These are phyloP conservation scores for Xylaria flabelliformis DNA, from an alignment of 495 filamentous ascomycete species.

Conservation along the genomic window DNA sequence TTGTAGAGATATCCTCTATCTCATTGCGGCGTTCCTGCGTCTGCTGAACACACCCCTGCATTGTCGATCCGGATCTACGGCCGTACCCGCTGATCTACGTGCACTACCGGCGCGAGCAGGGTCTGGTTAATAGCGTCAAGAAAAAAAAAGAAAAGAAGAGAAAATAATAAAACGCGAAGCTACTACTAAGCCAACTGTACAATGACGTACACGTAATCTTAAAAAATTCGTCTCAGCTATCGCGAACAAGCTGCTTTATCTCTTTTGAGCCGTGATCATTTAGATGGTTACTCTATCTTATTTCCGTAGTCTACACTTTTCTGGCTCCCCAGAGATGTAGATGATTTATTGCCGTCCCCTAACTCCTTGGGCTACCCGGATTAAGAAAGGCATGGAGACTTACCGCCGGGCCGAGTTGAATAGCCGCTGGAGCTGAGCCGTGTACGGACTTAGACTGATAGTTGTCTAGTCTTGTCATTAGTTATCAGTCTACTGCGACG, in stretches of 20 bases:
- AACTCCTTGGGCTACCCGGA: neutral
- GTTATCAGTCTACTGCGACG: neutral
- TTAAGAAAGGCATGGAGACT: neutral
- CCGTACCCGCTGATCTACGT: slow-evolving; percentile 9
- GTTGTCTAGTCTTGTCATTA: neutral
- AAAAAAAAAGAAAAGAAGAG: too few species aligned
- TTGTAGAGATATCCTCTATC: neutral
- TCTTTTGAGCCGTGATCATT: neutral
- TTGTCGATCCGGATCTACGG: slow-evolving; percentile 6
- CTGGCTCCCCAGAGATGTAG: too few species aligned
- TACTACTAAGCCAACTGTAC: neutral
- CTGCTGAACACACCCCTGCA: neutral
- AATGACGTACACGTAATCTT: neutral
- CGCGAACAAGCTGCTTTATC: neutral
- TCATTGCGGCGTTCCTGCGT: neutral
- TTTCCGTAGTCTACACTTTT: neutral
- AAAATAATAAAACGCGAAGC: neutral
- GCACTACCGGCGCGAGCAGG: neutral
- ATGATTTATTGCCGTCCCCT: neutral
- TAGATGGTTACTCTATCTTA: neutral
- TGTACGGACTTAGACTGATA: neutral
- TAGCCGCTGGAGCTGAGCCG: neutral
- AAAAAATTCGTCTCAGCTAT: neutral
- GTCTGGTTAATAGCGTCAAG: slow-evolving; percentile 5
- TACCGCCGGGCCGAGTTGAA: neutral